phyloP scores from a whole-genome alignment of 2,329 filamentous ascomycete genomes.

The Fusarium brachygibbosum region DNA sequence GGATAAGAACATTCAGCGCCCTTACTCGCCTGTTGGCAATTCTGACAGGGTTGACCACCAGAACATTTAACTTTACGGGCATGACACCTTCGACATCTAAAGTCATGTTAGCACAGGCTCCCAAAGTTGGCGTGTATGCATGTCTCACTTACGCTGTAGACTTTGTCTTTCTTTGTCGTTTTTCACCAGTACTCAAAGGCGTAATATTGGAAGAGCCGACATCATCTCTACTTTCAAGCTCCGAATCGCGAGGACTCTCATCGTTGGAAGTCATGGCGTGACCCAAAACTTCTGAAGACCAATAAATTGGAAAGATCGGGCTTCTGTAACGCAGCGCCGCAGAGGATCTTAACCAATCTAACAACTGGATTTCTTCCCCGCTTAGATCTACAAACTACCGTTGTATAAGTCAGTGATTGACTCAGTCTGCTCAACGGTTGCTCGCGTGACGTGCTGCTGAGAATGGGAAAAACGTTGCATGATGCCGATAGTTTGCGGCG shows the following conservation, averaged over 20 bases:
- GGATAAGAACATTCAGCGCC: slow-evolving; percentile 53
- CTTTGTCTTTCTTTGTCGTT: slow-evolving; percentile 45
- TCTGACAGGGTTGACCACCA: slow-evolving; percentile 52
- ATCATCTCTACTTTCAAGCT: slow-evolving; percentile 39
- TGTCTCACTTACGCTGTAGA: slow-evolving; percentile 45
- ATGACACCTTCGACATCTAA: slow-evolving; percentile 52
- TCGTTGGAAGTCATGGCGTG: slow-evolving; percentile 31
- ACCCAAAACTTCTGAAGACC: background rate
- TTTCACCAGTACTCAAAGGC: slow-evolving; percentile 16
- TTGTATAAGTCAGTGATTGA: background rate
- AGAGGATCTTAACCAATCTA: slow-evolving; percentile 11
- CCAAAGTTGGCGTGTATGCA: background rate
- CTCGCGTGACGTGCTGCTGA: slow-evolving; percentile 32
- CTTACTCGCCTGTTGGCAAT: slow-evolving; percentile 51
- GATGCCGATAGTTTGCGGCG: slow-evolving; percentile 31
- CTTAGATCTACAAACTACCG: slow-evolving; percentile 17
- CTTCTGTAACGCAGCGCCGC: background rate
- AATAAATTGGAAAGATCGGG: background rate
- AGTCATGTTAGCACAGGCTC: background rate
- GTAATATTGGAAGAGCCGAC: slow-evolving; percentile 24
- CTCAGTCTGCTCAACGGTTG: background rate
- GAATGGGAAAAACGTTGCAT: slow-evolving; percentile 4
- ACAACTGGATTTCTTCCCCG: slow-evolving; percentile 23
- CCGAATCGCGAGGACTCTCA: slow-evolving; percentile 35
- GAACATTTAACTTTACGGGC: slow-evolving; percentile 55